Percentiles rank a stretch among this genome's conserved stretches.
Conservation (phyloP, 2,329 filamentous ascomycete genomes). For the Didymella keratinophila region DNA sequence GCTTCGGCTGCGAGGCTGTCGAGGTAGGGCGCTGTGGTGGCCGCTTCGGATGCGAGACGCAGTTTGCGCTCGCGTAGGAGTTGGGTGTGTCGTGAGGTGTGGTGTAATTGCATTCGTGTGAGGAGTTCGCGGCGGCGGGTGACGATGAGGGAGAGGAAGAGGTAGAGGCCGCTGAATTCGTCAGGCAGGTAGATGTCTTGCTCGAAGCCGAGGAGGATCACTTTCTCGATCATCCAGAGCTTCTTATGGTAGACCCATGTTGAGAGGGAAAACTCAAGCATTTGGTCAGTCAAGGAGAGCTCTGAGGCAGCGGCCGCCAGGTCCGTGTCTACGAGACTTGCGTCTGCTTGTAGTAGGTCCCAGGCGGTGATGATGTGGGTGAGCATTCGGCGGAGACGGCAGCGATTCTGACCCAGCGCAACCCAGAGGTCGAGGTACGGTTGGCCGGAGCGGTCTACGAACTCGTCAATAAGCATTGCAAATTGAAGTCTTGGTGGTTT, state of each 20-base stretch:
- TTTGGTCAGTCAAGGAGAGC: conserved; percentile 51
- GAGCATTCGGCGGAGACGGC: conserved; percentile 86
- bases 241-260: conserved; percentile 94
- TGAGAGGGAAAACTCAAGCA: conserved; percentile 75
- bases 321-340: conserved; percentile 60
- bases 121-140: conserved; percentile 35
- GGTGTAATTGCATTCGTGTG: conserved; percentile 27
- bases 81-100: conserved; percentile 8
- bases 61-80: conserved; percentile 9
- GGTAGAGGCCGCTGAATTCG: conserved; percentile 89
- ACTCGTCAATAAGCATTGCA: conserved; percentile 71
- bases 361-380: conserved; percentile 84
- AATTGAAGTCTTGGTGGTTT: conserved; percentile 78
- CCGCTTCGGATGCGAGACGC: conserved; percentile 22
- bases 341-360: conserved; percentile 81
- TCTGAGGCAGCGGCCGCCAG: conserved; percentile 49
- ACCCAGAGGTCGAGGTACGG: conserved; percentile 85
- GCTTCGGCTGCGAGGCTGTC: conserved; percentile 39
- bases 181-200: conserved; percentile 87
- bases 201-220: conserved; percentile 93
- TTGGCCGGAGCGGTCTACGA: conserved; percentile 65
- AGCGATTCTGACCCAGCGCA: conserved; percentile 87
- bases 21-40: conserved; percentile 28
- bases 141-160: conserved; percentile 55
- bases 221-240: conserved; percentile 83